Percentiles rank a stretch among this genome's conserved stretches.
Evolutionary conservation across 2,329 filamentous ascomycete genomes (phyloP).

Genomic region (Cercospora sojina): DNA sequence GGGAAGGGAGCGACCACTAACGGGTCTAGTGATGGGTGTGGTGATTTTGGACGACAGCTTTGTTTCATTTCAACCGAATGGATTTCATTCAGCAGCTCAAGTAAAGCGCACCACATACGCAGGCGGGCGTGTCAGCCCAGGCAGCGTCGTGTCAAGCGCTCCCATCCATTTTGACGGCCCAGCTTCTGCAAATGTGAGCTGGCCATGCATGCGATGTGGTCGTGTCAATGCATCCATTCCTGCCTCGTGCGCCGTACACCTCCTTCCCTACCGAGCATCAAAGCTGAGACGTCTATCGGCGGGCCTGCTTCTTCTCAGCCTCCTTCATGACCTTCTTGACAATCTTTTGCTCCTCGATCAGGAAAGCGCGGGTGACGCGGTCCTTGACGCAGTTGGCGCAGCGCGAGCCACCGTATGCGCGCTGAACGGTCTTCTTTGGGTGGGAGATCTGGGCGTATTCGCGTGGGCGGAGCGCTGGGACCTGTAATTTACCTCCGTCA

Average conservation of each 20-base stretch:
- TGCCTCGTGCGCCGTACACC: slow-evolving; percentile 20
- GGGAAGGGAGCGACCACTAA: background rate
- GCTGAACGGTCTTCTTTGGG: slow-evolving; percentile 99
- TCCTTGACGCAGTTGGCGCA: slow-evolving; percentile 99
- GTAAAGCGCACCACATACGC: slow-evolving; percentile 10
- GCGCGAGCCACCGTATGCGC: slow-evolving; percentile 96
- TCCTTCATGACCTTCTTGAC: slow-evolving; percentile 99
- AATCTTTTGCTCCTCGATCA: slow-evolving; percentile 99
- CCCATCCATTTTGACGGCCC: slow-evolving; percentile 13
- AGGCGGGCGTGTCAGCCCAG: slow-evolving; percentile 1
- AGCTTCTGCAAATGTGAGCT: slow-evolving; percentile 3
- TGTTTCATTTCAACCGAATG: slow-evolving; percentile 12
- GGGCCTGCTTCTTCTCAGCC: slow-evolving; percentile 69
- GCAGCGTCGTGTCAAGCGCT: slow-evolving; percentile 8
- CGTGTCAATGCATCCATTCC: slow-evolving; percentile 19
- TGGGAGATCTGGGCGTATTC: slow-evolving; percentile 97
- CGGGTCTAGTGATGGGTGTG: background rate
- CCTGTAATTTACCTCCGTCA: slow-evolving; percentile 50
- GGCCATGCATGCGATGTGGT: slow-evolving; percentile 14
- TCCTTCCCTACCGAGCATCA: slow-evolving; percentile 12
- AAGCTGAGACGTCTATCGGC: slow-evolving; percentile 28
- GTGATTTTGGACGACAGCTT: background rate
- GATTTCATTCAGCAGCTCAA: slow-evolving; percentile 22
- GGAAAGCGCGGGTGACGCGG: slow-evolving; percentile 94
- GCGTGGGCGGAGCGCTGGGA: slow-evolving; percentile 95